These are phyloP conservation scores for Neoascochyta sp. DNA, from an alignment of 2,329 filamentous ascomycete genomes.

Conservation along the genomic window DNA sequence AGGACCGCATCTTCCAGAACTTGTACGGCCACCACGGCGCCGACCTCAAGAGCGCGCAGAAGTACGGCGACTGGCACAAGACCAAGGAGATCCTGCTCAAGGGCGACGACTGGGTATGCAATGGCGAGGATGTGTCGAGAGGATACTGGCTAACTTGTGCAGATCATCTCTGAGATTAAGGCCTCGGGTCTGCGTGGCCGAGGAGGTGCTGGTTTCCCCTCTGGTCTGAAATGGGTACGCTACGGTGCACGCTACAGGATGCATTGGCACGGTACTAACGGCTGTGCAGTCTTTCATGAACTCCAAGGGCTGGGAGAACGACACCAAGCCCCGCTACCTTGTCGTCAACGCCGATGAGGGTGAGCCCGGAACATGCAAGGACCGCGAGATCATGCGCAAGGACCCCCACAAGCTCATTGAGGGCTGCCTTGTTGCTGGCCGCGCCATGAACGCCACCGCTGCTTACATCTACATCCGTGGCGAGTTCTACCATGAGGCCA, in stretches of 20 bases:
- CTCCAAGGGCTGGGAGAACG: conserved; percentile 99
- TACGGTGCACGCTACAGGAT: conserved; percentile 2
- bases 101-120: conserved; percentile 82
- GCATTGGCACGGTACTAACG: conserved; percentile 14
- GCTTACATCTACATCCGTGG: conserved; percentile 99
- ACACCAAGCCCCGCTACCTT: conserved; percentile 89
- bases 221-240: conserved; percentile 94
- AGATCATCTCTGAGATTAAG: conserved; percentile 97
- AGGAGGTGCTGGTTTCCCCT: conserved; percentile 96
- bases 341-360: conserved; percentile 99
- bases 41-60: conserved; percentile 90
- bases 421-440: conserved; percentile 90
- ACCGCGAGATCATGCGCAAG: conserved; percentile 99
- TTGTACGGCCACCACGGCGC: conserved; percentile 89
- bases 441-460: conserved; percentile 97
- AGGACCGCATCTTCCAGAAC: conserved; percentile 99
- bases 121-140: conserved; percentile 1
- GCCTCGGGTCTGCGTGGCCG: conserved; percentile 90
- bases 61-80: conserved; percentile 99
- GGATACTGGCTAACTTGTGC: no score
- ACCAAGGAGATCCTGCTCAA: conserved; percentile 98
- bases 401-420: conserved; percentile 98
- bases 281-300: conserved; percentile 90
- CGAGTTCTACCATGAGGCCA: conserved; percentile 95
- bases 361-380: conserved; percentile 98